A percentile compares a stretch with the other conserved stretches of the same genome.
These are phyloP conservation scores for Tetrapisispora nanseiensis DNA, from an alignment of 805 yeast genomes.

Conservation along the genomic window DNA sequence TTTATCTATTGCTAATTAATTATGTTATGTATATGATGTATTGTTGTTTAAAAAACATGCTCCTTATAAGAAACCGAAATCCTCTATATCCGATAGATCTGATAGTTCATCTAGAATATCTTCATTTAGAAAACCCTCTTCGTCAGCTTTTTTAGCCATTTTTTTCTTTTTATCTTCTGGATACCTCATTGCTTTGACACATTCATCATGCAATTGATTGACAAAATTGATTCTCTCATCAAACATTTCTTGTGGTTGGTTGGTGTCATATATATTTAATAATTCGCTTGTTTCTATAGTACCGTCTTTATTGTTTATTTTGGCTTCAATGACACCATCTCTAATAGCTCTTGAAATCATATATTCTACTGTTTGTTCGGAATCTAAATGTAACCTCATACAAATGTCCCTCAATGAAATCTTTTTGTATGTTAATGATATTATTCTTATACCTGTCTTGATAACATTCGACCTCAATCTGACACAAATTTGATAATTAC, in stretches of 20 bases:
- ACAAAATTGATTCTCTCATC: conserved; percentile 93
- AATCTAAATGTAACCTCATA: conserved; percentile 79
- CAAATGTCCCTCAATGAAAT: conserved; percentile 92
- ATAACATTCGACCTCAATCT: conserved; percentile 94
- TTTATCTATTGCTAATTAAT: not conserved
- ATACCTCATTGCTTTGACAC: conserved; percentile 91
- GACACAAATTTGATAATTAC: conserved; percentile 71
- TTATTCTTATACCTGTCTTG: conserved; percentile 92
- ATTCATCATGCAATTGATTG: conserved; percentile 79
- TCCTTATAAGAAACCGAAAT: conserved; percentile 19
- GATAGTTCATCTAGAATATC: conserved; percentile 24
- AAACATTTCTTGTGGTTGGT: conserved; percentile 75
- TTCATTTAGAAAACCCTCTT: conserved; percentile 17
- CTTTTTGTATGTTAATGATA: conserved; percentile 80
- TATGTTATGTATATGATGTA: not conserved
- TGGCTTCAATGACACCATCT: conserved; percentile 95
- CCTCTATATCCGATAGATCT: conserved; percentile 29
- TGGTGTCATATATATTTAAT: conserved; percentile 77
- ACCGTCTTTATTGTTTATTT: conserved; percentile 81
- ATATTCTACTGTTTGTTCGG: conserved; percentile 93
- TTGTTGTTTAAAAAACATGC: not conserved
- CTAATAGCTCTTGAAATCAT: conserved; percentile 94
- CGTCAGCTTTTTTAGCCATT: conserved; percentile 12
- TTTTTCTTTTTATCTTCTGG: conserved; percentile 37
- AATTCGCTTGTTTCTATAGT: conserved; percentile 85